Evolutionary conservation across 805 yeast species (phyloP).

Genomic region (Kazachstania bromeliacearum): DNA sequence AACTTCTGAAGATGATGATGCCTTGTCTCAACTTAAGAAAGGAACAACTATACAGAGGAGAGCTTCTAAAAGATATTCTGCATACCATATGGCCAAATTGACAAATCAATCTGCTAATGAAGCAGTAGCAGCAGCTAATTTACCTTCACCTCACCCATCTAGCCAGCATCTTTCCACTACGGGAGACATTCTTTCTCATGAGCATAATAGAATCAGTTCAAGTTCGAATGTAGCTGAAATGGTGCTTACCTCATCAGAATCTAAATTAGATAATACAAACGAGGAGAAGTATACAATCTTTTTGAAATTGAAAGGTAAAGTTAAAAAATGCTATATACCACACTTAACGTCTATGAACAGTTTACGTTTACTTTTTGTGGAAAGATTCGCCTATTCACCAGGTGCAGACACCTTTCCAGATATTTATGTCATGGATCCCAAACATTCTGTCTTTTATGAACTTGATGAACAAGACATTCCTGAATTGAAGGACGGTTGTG

Average conservation of each 20-base stretch:
- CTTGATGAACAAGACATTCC: slow-evolving; percentile 57
- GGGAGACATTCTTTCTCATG: not conserved
- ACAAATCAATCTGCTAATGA: slow-evolving; percentile 36
- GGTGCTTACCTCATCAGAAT: not conserved
- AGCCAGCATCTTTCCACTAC: not conserved
- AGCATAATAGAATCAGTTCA: not conserved
- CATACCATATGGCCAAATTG: slow-evolving; percentile 79
- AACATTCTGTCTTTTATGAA: slow-evolving; percentile 59
- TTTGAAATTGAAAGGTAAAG: slow-evolving; percentile 41
- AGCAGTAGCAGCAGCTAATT: slow-evolving; percentile 17
- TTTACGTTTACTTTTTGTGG: slow-evolving; percentile 66
- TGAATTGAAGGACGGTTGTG: slow-evolving; percentile 50
- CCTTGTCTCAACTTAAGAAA: slow-evolving; percentile 68
- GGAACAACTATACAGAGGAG: slow-evolving; percentile 80
- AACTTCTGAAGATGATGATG: slow-evolving; percentile 34
- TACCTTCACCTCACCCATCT: slow-evolving; percentile 8
- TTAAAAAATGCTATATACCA: slow-evolving; percentile 40
- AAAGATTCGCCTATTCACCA: slow-evolving; percentile 78
- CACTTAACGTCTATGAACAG: slow-evolving; percentile 33
- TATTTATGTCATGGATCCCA: slow-evolving; percentile 58
- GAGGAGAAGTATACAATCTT: slow-evolving; percentile 29
- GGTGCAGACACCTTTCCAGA: slow-evolving; percentile 66
- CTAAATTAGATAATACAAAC: not conserved
- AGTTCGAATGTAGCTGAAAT: not conserved
- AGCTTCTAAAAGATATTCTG: slow-evolving; percentile 89